These are phyloP conservation scores for Porphyra umbilicalis DNA, from an alignment of 31 red algal species.

Conservation along the genomic window DNA sequence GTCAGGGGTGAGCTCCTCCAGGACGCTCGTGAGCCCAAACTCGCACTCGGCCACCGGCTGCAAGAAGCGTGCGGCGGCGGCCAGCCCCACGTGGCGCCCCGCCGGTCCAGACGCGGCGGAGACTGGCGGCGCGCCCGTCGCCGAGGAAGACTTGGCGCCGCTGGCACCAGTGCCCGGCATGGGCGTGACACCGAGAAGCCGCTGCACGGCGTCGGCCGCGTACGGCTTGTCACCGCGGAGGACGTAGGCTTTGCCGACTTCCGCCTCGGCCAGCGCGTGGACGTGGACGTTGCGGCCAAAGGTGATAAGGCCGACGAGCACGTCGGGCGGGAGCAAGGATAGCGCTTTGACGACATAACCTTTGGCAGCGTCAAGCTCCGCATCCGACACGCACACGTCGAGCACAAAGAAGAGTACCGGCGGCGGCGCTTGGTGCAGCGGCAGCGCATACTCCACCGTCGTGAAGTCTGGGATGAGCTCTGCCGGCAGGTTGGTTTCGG, in stretches of 20 bases:
- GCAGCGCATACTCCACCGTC: slow-evolving; percentile 74
- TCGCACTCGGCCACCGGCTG: slow-evolving; percentile 86
- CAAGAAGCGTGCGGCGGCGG: slow-evolving; percentile 50
- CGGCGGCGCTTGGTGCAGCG: slow-evolving; percentile 35
- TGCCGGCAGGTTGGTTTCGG: slow-evolving; percentile 64
- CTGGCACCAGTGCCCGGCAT: slow-evolving; percentile 1
- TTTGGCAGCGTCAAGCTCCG: slow-evolving; percentile 71
- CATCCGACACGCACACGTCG: slow-evolving; percentile 62
- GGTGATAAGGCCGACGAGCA: slow-evolving; percentile 73
- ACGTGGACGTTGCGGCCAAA: slow-evolving; percentile 95
- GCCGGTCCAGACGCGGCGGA: slow-evolving; percentile 12
- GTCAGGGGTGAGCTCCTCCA: slow-evolving; percentile 70
- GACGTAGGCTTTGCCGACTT: slow-evolving; percentile 72
- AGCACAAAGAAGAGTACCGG: slow-evolving; percentile 84
- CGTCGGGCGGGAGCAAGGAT: slow-evolving; percentile 58
- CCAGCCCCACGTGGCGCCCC: background rate
- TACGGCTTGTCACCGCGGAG: slow-evolving; percentile 82
- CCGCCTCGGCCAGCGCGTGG: slow-evolving; percentile 78
- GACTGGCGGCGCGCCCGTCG: slow-evolving; percentile 8
- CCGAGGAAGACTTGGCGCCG: slow-evolving; percentile 6
- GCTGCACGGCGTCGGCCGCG: slow-evolving; percentile 48
- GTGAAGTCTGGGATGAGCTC: slow-evolving; percentile 94
- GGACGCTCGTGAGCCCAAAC: slow-evolving; percentile 76
- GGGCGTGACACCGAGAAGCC: slow-evolving; percentile 35
- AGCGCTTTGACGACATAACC: slow-evolving; percentile 81